Percentiles rank a stretch among this genome's conserved stretches.
Conservation (phyloP, 2,329 filamentous ascomycete genomes). For the Aspergillus ochraceus region DNA sequence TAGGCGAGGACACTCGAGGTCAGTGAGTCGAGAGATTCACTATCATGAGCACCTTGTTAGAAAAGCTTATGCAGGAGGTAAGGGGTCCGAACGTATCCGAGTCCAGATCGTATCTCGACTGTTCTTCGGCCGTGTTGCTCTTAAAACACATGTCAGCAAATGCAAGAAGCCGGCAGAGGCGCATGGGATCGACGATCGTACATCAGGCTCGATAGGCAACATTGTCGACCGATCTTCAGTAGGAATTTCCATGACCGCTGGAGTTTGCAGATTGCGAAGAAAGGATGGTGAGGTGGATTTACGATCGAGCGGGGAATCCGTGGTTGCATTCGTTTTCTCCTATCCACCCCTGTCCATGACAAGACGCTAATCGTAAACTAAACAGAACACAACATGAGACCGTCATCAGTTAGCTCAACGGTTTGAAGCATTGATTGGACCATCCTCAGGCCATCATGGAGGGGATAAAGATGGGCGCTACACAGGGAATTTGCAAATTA, state of each 20-base stretch:
- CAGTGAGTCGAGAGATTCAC: neutral
- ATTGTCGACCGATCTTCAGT: neutral
- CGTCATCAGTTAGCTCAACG: neutral
- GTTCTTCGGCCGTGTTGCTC: neutral
- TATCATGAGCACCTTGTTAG: neutral
- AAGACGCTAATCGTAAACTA: neutral
- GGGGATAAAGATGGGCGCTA: neutral
- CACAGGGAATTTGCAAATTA: no score
- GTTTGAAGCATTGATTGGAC: neutral
- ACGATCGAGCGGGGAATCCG: neutral
- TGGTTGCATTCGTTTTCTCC: neutral
- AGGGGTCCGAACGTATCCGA: neutral
- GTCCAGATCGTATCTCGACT: neutral
- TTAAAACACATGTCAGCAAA: neutral
- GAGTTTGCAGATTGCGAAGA: neutral
- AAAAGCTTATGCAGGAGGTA: neutral
- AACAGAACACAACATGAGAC: neutral
- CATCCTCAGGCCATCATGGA: neutral
- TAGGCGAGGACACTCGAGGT: neutral
- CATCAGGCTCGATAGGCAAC: neutral
- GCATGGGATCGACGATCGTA: neutral
- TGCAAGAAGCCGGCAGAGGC: neutral
- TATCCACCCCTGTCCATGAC: neutral
- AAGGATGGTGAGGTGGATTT: neutral
- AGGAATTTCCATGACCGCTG: neutral